Conservation (phyloP, 805 yeast genomes). For the Nakazawaea ishiwadae region DNA sequence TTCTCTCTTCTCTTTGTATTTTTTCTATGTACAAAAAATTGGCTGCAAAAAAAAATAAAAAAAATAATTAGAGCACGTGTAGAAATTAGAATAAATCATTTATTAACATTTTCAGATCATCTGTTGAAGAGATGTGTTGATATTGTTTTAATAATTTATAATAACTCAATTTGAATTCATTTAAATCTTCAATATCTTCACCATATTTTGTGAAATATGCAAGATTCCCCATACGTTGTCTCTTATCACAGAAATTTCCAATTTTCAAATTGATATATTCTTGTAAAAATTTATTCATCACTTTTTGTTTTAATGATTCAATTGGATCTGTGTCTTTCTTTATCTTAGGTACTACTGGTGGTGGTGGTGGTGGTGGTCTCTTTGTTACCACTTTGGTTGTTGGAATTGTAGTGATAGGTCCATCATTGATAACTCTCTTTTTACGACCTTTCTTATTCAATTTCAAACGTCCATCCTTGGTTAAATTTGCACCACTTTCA, state of each 20-base stretch:
- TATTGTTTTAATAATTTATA: not conserved
- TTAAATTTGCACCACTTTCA: too few relatives aligned
- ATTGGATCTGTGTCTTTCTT: too few relatives aligned
- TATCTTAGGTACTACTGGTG: too few relatives aligned
- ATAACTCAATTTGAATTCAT: conserved; percentile 5
- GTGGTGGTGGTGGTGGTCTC: too few relatives aligned
- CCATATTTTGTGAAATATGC: conserved; percentile 13
- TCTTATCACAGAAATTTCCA: conserved; percentile 15
- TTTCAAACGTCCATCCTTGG: conserved; percentile 7
- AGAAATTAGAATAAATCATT: not conserved
- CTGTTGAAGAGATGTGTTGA: not conserved
- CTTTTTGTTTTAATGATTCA: conserved; percentile 20
- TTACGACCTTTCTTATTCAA: conserved; percentile 14
- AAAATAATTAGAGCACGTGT: not conserved
- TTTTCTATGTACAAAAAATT: not conserved
- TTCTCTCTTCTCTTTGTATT: too few relatives aligned
- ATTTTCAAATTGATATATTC: conserved; percentile 20
- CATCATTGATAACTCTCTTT: conserved; percentile 8
- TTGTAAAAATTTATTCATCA: conserved; percentile 22
- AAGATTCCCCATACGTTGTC: conserved; percentile 22
- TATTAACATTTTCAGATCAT: not conserved
- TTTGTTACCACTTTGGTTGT: conserved; percentile 14
- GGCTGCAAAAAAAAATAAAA: not conserved
- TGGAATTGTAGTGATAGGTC: conserved; percentile 18
- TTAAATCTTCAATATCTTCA: not conserved